Percentiles rank a stretch among this genome's conserved stretches.
These are phyloP conservation scores for Raffaelea albimanens DNA, from an alignment of 2,329 filamentous ascomycete species.

Conservation along the genomic window DNA sequence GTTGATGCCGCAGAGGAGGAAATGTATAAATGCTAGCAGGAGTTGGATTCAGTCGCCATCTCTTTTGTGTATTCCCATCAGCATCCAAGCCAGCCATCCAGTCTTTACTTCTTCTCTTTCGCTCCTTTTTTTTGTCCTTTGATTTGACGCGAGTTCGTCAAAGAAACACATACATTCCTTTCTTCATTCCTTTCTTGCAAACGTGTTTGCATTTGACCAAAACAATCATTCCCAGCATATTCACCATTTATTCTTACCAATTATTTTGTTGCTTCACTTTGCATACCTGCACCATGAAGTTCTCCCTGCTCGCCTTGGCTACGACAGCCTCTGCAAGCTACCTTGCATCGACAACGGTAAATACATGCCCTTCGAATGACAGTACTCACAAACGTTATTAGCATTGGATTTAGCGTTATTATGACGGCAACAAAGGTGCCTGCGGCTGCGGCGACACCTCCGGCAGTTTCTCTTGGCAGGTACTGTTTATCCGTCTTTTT, in stretches of 20 bases:
- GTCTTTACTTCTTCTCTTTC: background rate
- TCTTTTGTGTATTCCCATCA: too few relatives aligned
- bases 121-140: background rate
- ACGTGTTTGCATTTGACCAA: background rate
- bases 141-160: background rate
- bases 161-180: background rate
- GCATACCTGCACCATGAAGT: conserved; percentile 2
- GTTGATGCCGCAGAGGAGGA: too few relatives aligned
- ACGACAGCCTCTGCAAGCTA: conserved; percentile 1
- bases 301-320: conserved; percentile 1
- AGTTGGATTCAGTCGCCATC: too few relatives aligned
- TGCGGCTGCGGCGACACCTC: conserved; percentile 20
- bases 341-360: conserved; percentile 6
- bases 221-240: background rate
- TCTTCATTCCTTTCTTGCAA: background rate
- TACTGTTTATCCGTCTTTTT: background rate
- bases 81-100: background rate
- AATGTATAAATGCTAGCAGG: too few relatives aligned
- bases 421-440: conserved; percentile 21
- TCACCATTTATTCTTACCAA: background rate
- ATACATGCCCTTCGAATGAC: background rate
- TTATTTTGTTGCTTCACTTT: background rate
- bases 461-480: conserved; percentile 20
- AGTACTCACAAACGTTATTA: too few relatives aligned
- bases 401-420: conserved; percentile 17